These are phyloP conservation scores for Pseudogymnoascus sp. DNA, from an alignment of 2,329 filamentous ascomycete species.

Conservation along the genomic window DNA sequence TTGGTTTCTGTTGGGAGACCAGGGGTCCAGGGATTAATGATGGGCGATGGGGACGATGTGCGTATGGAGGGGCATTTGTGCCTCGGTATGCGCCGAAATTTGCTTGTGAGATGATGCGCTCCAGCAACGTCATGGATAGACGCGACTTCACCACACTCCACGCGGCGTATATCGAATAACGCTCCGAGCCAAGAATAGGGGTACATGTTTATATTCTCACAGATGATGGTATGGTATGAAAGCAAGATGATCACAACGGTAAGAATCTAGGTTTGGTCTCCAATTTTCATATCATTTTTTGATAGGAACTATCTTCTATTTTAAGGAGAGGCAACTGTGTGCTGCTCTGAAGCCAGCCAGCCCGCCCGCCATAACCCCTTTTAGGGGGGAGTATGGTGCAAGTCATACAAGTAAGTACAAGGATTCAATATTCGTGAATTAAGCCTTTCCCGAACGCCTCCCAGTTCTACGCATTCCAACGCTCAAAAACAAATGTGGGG, in stretches of 20 bases:
- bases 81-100: neutral
- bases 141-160: neutral
- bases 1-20: slow-evolving; percentile 1
- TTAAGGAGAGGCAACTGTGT: neutral
- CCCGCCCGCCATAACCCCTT: neutral
- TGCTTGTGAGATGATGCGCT: neutral
- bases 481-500: slow-evolving; percentile 3
- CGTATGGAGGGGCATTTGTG: neutral
- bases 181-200: neutral
- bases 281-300: slow-evolving; percentile 2
- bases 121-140: neutral
- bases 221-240: neutral
- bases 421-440: slow-evolving; percentile 9
- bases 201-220: neutral
- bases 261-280: neutral
- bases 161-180: neutral
- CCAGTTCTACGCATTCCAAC: slow-evolving; percentile 6
- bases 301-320: slow-evolving; percentile 3
- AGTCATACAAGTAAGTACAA: slow-evolving; percentile 5
- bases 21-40: neutral
- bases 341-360: neutral
- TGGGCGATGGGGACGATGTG: neutral
- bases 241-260: neutral
- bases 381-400: neutral
- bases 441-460: slow-evolving; percentile 9